phyloP scores from a whole-genome alignment of 2,329 filamentous ascomycete genomes.

The Metarhizium brunneum region DNA sequence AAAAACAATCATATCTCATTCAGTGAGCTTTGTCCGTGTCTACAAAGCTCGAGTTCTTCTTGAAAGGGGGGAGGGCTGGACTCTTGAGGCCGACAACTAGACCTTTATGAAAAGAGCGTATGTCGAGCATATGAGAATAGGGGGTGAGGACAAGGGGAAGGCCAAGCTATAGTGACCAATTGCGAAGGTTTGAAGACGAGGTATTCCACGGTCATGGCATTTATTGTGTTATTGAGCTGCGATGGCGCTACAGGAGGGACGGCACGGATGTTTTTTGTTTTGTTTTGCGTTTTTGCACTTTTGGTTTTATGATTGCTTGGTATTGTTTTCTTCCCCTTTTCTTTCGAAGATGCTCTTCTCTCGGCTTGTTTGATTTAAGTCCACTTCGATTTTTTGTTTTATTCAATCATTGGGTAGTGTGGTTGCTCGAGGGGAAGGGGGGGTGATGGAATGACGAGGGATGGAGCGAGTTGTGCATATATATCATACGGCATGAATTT shows the following conservation, averaged over 20 bases:
- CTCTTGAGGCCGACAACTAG: neutral
- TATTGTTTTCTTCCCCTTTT: neutral
- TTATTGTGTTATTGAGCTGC: neutral
- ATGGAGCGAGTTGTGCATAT: conserved; percentile 1
- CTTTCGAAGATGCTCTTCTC: neutral
- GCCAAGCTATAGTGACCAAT: neutral
- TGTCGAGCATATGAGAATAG: neutral
- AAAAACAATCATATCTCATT: neutral
- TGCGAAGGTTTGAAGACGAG: neutral
- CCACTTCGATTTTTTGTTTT: conserved; percentile 5
- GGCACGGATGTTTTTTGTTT: neutral
- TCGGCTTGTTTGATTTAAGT: neutral
- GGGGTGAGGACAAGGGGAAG: neutral
- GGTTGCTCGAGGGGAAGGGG: neutral
- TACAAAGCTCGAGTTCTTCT: neutral
- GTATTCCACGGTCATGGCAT: neutral
- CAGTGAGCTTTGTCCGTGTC: neutral
- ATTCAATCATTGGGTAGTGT: conserved; percentile 10
- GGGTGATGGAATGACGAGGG: neutral
- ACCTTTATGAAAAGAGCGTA: neutral
- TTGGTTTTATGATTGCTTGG: conserved; percentile 2
- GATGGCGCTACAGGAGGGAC: conserved; percentile 2
- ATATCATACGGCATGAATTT: conserved; percentile 7
- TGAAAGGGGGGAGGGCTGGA: neutral
- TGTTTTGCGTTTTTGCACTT: neutral